Evolutionary conservation across 306 rosid species (phyloP).

Genomic region (Quercus agrifolia): DNA sequence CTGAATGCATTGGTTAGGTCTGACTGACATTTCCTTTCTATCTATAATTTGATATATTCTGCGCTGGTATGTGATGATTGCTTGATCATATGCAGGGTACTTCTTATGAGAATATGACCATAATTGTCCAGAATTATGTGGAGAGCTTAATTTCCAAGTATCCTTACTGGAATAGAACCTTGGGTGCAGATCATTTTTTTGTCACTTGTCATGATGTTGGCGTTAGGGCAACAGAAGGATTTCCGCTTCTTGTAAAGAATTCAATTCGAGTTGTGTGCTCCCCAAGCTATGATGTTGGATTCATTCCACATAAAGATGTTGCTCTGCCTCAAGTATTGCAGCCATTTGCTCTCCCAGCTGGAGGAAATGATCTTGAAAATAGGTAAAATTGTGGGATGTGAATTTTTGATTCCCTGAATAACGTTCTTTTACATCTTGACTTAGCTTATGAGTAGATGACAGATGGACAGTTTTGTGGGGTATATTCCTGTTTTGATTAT

Average conservation of each 20-base stretch:
- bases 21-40: too few species aligned
- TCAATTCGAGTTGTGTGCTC: constrained; percentile 95
- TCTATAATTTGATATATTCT: constrained; percentile 1
- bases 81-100: constrained; percentile 63
- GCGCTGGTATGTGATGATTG: constrained; percentile 24
- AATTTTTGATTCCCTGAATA: background rate
- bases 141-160: constrained; percentile 81
- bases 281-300: constrained; percentile 95
- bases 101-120: constrained; percentile 87
- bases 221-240: constrained; percentile 93
- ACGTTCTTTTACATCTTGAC: background rate
- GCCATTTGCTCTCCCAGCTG: constrained; percentile 97
- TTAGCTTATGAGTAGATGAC: background rate
- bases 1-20: too few species aligned
- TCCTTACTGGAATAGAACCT: constrained; percentile 98
- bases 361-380: constrained; percentile 86
- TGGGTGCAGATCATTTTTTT: constrained; percentile 95
- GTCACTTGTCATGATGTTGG: constrained; percentile 99
- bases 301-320: constrained; percentile 93
- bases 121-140: constrained; percentile 81
- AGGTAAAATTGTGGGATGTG: constrained; percentile 41
- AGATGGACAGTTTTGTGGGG: background rate
- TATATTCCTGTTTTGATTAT: background rate
- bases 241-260: constrained; percentile 81
- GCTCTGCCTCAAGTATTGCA: constrained; percentile 98